Conservation (phyloP, 352 stramenopile genomes). For the Lagenidium sp. region DNA sequence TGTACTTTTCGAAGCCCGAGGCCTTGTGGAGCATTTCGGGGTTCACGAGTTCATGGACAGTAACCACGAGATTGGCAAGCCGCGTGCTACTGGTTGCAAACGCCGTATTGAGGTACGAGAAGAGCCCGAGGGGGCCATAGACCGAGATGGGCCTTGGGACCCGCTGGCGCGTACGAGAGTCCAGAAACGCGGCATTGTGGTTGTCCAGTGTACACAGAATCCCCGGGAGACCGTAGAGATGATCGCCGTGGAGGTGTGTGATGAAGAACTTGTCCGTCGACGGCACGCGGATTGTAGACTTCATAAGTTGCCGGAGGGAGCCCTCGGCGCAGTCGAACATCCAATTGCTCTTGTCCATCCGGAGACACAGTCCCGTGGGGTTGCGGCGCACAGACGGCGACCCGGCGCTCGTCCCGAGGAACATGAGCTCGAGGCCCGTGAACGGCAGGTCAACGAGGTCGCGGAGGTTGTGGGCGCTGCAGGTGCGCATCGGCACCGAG, state of each 20-base stretch:
- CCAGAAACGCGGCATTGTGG: slow-evolving; percentile 51
- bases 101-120: slow-evolving; percentile 66
- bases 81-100: slow-evolving; percentile 54
- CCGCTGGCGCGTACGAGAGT: slow-evolving; percentile 39
- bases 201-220: slow-evolving; percentile 83
- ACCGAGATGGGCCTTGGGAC: slow-evolving; percentile 47
- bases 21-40: slow-evolving; percentile 31
- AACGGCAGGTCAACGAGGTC: slow-evolving; percentile 34
- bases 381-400: slow-evolving; percentile 63
- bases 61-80: slow-evolving; percentile 63
- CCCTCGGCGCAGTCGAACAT: slow-evolving; percentile 87
- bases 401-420: slow-evolving; percentile 73
- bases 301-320: slow-evolving; percentile 74
- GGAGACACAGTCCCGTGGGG: slow-evolving; percentile 46
- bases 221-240: slow-evolving; percentile 73
- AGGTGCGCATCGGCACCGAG: slow-evolving; percentile 41
- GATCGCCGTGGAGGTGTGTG: slow-evolving; percentile 79
- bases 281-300: slow-evolving; percentile 58
- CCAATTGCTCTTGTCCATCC: slow-evolving; percentile 64
- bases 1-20: slow-evolving; percentile 51
- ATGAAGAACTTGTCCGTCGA: slow-evolving; percentile 83
- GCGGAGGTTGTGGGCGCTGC: slow-evolving; percentile 36
- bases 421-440: slow-evolving; percentile 78
- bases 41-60: slow-evolving; percentile 66
- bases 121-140: slow-evolving; percentile 71